phyloP scores from a whole-genome alignment of 2,329 filamentous ascomycete species.

The Cyphellophora attinorum region DNA sequence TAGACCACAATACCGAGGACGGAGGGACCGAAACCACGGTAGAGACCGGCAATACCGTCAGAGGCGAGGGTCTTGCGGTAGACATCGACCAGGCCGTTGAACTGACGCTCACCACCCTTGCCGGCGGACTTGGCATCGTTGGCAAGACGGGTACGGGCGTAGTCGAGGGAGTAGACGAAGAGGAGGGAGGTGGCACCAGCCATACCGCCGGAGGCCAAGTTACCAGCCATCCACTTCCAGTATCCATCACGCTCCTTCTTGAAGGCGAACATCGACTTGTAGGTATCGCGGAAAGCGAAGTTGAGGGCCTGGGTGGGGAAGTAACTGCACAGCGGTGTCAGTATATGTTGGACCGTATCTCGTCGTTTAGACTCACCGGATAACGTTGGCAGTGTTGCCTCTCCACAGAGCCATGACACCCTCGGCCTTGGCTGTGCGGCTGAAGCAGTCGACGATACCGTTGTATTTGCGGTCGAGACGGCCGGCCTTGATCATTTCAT shows the following conservation, averaged over 20 bases:
- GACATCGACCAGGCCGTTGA: slow-evolving; percentile 99
- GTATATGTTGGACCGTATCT: too few relatives aligned
- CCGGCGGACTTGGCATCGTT: slow-evolving; percentile 99
- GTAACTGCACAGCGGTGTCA: too few relatives aligned
- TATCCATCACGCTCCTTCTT: slow-evolving; percentile 99
- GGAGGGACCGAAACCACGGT: slow-evolving; percentile 99
- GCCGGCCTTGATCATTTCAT: slow-evolving; percentile 99
- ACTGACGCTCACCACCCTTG: slow-evolving; percentile 88
- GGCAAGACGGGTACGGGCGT: slow-evolving; percentile 99
- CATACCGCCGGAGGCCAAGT: slow-evolving; percentile 99
- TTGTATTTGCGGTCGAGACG: slow-evolving; percentile 96
- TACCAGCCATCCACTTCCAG: slow-evolving; percentile 97
- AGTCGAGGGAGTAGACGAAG: slow-evolving; percentile 99
- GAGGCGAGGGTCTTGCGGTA: slow-evolving; percentile 99
- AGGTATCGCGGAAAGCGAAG: slow-evolving; percentile 99
- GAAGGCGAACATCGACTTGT: slow-evolving; percentile 99
- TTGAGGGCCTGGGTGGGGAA: slow-evolving; percentile 99
- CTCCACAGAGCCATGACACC: slow-evolving; percentile 94
- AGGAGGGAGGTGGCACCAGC: slow-evolving; percentile 99
- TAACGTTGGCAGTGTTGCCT: slow-evolving; percentile 99
- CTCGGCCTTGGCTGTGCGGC: slow-evolving; percentile 78
- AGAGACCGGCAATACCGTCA: slow-evolving; percentile 96
- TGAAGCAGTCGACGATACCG: slow-evolving; percentile 93
- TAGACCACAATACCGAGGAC: slow-evolving; percentile 99
- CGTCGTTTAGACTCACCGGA: slow-evolving; percentile 75